These are phyloP conservation scores for Cryptosporidium baileyi DNA, from an alignment of 169 alveolate species.

Conservation along the genomic window DNA sequence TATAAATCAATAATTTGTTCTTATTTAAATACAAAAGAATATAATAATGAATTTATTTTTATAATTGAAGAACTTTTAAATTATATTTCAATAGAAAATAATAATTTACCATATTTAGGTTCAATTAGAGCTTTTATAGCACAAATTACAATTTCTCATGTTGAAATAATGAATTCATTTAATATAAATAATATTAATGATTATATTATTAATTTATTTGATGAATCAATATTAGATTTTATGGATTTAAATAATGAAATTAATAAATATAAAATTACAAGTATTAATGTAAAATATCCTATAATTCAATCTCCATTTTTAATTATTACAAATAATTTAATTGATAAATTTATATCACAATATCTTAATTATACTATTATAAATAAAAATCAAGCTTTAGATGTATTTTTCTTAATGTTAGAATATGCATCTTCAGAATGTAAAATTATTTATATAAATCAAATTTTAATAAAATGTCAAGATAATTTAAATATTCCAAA, in stretches of 20 bases:
- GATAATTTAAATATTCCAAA: neutral
- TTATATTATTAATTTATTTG: neutral
- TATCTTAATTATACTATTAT: slow-evolving; percentile 32
- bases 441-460: slow-evolving; percentile 2
- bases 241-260: neutral
- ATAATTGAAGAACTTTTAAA: slow-evolving; percentile 13
- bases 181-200: neutral
- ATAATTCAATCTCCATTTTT: neutral
- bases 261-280: neutral
- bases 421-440: slow-evolving; percentile 41
- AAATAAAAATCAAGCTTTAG: slow-evolving; percentile 1
- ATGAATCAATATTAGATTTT: neutral
- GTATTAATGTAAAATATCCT: neutral
- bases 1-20: slow-evolving; percentile 6
- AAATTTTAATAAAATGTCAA: neutral
- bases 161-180: slow-evolving; percentile 3
- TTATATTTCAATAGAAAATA: neutral
- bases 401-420: slow-evolving; percentile 14
- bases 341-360: slow-evolving; percentile 37
- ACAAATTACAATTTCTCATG: slow-evolving; percentile 27
- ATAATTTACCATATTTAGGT: neutral
- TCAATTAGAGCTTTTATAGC: slow-evolving; percentile 47
- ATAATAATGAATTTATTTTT: neutral
- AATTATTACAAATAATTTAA: neutral
- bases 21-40: neutral